A percentile compares a stretch with the other conserved stretches of the same genome.
Evolutionary conservation across 208 protist species (phyloP).

Genomic region (Trypanosoma lewisi): DNA sequence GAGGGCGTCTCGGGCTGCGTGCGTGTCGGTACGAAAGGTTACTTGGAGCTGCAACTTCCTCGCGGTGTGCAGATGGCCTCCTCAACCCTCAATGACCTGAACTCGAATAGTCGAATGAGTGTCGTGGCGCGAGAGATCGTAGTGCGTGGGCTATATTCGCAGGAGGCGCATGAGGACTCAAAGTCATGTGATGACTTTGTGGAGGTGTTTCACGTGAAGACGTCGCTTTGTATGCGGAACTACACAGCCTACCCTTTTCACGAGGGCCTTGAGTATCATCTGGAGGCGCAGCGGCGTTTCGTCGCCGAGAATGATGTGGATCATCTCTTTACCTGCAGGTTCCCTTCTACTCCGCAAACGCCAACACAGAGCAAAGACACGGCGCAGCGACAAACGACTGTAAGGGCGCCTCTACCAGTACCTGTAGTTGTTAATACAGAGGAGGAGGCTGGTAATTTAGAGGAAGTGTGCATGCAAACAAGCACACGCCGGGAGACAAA

Average conservation of each 20-base stretch:
- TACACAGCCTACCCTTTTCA: conserved; percentile 83
- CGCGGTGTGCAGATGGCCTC: conserved; percentile 53
- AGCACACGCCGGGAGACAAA: background rate
- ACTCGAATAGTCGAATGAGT: conserved; percentile 76
- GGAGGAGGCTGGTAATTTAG: background rate
- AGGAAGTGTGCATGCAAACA: background rate
- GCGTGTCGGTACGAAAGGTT: conserved; percentile 45
- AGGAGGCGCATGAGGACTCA: conserved; percentile 21
- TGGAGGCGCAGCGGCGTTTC: conserved; percentile 63
- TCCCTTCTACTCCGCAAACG: background rate
- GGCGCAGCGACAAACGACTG: background rate
- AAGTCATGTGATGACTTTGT: conserved; percentile 28
- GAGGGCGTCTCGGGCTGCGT: conserved; percentile 39
- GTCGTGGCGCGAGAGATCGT: conserved; percentile 35
- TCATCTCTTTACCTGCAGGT: conserved; percentile 27
- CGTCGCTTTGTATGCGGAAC: conserved; percentile 62
- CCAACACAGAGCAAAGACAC: background rate
- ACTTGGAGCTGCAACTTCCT: conserved; percentile 57
- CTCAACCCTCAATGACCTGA: conserved; percentile 80
- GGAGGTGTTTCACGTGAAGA: conserved; percentile 72
- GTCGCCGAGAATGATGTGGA: conserved; percentile 76
- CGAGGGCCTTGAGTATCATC: conserved; percentile 59
- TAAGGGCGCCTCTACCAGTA: background rate
- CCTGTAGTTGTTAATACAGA: no score
- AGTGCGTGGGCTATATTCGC: conserved; percentile 42